These are phyloP conservation scores for Halophytophthora batemanensis DNA, from an alignment of 352 stramenopile genomes.

Conservation along the genomic window DNA sequence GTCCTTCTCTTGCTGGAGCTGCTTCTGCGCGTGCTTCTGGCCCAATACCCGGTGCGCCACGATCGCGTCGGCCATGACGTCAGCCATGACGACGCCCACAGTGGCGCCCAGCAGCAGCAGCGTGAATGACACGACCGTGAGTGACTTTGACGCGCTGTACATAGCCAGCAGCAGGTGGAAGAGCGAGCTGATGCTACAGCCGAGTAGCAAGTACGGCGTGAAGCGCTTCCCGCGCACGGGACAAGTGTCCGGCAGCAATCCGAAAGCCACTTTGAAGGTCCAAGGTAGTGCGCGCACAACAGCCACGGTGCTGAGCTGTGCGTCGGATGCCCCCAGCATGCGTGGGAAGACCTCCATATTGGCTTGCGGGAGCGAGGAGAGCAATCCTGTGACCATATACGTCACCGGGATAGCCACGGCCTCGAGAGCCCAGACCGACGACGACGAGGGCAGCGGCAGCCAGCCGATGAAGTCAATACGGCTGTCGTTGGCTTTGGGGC, in stretches of 20 bases:
- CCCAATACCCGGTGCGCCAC: slow-evolving; percentile 59
- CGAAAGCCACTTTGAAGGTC: slow-evolving; percentile 80
- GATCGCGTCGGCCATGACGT: slow-evolving; percentile 80
- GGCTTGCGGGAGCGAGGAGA: slow-evolving; percentile 63
- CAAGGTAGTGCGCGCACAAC: slow-evolving; percentile 71
- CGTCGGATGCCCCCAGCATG: slow-evolving; percentile 52
- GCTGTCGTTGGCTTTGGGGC: slow-evolving; percentile 11
- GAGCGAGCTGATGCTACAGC: slow-evolving; percentile 49
- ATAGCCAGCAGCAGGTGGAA: slow-evolving; percentile 54
- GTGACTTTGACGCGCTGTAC: slow-evolving; percentile 24
- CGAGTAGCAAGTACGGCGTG: slow-evolving; percentile 75
- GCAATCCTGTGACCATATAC: slow-evolving; percentile 73
- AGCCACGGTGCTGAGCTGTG: slow-evolving; percentile 67
- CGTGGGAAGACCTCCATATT: slow-evolving; percentile 78
- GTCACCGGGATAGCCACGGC: slow-evolving; percentile 70
- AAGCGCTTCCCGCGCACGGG: slow-evolving; percentile 55
- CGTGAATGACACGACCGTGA: slow-evolving; percentile 62
- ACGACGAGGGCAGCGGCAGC: slow-evolving; percentile 16
- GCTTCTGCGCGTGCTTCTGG: slow-evolving; percentile 14
- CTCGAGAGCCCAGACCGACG: slow-evolving; percentile 49
- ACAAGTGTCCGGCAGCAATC: slow-evolving; percentile 61
- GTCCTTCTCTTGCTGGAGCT: slow-evolving; percentile 27
- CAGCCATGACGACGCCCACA: slow-evolving; percentile 73
- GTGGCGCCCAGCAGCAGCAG: slow-evolving; percentile 67
- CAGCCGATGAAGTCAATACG: slow-evolving; percentile 22